These are phyloP conservation scores for Neurospora sp. DNA, from an alignment of 495 filamentous ascomycete genomes.

Conservation along the genomic window DNA sequence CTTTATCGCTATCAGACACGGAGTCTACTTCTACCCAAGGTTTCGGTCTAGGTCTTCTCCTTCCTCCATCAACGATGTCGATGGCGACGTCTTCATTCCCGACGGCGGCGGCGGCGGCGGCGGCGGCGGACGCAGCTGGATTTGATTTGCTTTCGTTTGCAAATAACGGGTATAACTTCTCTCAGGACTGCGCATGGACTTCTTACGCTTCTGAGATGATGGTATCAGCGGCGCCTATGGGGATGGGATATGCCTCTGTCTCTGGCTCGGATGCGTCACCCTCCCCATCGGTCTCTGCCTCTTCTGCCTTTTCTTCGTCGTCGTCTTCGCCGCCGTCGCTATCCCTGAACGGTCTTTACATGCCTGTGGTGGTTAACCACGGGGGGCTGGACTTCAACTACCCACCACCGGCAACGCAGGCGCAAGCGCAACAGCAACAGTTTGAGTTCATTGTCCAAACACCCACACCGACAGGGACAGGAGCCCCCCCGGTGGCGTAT, in stretches of 20 bases:
- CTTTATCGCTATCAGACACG: background rate
- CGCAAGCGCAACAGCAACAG: background rate
- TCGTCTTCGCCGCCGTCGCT: background rate
- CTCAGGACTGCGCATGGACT: background rate
- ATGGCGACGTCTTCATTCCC: background rate
- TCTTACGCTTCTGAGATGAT: background rate
- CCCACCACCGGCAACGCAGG: background rate
- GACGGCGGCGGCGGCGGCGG: background rate
- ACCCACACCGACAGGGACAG: background rate
- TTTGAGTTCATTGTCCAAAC: background rate
- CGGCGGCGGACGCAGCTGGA: background rate
- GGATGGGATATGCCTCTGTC: background rate
- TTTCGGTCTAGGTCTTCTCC: background rate
- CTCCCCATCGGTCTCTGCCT: no score
- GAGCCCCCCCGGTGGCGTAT: background rate
- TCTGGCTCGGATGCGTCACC: background rate
- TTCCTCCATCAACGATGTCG: background rate
- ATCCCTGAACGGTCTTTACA: background rate
- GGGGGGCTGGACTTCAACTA: background rate
- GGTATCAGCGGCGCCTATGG: background rate
- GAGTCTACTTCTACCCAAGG: background rate
- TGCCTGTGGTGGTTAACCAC: background rate
- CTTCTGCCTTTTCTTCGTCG: background rate
- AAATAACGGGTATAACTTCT: background rate
- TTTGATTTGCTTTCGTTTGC: background rate